phyloP scores from a whole-genome alignment of 2,329 filamentous ascomycete genomes.

The Nemania serpens region DNA sequence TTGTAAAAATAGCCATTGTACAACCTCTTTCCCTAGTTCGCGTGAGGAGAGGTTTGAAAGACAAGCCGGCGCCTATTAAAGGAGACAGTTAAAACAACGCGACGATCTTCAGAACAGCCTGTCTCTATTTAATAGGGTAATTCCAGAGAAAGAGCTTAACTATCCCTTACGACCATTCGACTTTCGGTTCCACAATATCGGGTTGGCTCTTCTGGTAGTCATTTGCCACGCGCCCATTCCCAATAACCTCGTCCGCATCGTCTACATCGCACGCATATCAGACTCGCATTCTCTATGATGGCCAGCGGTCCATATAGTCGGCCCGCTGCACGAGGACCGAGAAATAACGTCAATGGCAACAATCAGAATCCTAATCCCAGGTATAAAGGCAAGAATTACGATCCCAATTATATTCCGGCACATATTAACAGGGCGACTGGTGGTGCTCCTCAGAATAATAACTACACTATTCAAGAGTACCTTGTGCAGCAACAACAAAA shows the following conservation, averaged over 20 bases:
- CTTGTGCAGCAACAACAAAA: neutral
- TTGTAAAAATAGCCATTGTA: neutral
- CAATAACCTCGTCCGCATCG: no score
- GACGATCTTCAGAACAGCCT: neutral
- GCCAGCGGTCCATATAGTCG: neutral
- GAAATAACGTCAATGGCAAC: neutral
- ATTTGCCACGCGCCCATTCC: neutral
- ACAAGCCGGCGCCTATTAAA: no score
- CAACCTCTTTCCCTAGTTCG: neutral
- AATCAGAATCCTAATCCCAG: neutral
- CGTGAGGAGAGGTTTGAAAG: no score
- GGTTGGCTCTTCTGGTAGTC: neutral
- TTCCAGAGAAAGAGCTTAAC: no score
- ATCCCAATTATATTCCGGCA: conserved; percentile 6
- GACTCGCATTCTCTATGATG: neutral
- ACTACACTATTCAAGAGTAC: neutral
- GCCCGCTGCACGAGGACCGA: neutral
- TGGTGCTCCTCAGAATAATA: neutral
- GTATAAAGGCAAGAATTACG: conserved; percentile 16
- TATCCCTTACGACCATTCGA: no score
- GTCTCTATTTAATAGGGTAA: neutral
- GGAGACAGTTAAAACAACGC: no score
- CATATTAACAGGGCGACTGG: neutral
- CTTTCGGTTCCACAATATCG: no score
- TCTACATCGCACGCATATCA: neutral